Evolutionary conservation across 768 basidiomycete genomes (phyloP).

Genomic region (Goffeauzyma gilvescens): DNA sequence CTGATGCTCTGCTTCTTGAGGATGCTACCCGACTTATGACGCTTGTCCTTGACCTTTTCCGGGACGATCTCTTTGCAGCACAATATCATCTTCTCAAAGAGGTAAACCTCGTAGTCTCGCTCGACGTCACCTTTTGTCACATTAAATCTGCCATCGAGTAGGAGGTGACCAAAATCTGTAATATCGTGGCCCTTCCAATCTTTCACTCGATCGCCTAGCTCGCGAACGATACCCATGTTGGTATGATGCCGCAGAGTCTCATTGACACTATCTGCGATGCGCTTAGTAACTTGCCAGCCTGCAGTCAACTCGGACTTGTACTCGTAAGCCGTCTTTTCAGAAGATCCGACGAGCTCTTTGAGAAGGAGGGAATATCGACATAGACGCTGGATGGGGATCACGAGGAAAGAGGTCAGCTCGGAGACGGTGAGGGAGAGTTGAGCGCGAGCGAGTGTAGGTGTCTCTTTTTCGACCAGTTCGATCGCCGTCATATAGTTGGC

Average conservation of each 20-base stretch:
- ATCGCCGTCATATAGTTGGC: slow-evolving; percentile 79
- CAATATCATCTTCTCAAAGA: slow-evolving; percentile 95
- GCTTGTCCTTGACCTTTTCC: slow-evolving; percentile 44
- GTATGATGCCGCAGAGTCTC: slow-evolving; percentile 81
- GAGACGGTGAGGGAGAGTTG: slow-evolving; percentile 8
- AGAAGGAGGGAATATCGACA: slow-evolving; percentile 95
- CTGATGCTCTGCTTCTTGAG: slow-evolving; percentile 52
- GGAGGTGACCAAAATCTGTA: slow-evolving; percentile 77
- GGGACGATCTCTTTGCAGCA: slow-evolving; percentile 83
- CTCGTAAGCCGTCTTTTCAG: slow-evolving; percentile 36
- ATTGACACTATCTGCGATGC: slow-evolving; percentile 87
- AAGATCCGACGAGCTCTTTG: slow-evolving; percentile 31
- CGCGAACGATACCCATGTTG: slow-evolving; percentile 75
- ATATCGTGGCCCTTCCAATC: slow-evolving; percentile 99
- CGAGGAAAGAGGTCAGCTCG: slow-evolving; percentile 86
- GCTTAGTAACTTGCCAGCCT: slow-evolving; percentile 70
- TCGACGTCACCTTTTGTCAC: slow-evolving; percentile 93
- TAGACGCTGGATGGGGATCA: slow-evolving; percentile 94
- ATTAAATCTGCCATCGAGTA: slow-evolving; percentile 84
- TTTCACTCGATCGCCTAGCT: slow-evolving; percentile 65
- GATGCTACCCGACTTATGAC: slow-evolving; percentile 64
- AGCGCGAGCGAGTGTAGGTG: slow-evolving; percentile 44
- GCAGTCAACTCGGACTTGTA: slow-evolving; percentile 61
- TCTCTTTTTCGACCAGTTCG: slow-evolving; percentile 66
- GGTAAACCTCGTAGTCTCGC: slow-evolving; percentile 93